Base-by-base conservation (phyloP, 306 rosid genomes). In the Rosa rugosa region DNA sequence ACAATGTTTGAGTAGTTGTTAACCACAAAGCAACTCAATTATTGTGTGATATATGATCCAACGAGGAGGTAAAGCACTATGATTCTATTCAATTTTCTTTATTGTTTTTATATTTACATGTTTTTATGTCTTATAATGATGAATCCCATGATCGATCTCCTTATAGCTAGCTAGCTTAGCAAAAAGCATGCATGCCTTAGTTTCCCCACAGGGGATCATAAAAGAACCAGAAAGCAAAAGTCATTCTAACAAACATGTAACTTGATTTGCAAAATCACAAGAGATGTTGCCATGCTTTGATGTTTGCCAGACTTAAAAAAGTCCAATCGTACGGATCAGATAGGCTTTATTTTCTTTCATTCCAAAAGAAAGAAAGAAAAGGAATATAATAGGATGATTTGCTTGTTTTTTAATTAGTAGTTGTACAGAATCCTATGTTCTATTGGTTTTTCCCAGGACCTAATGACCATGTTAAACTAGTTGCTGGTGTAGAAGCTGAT, bases 141-240 rank as follows among this genome's bases (percentile, higher is more conserved):
- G 68, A 53, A 53, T 17, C 60, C 23, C 60, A 20, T 20, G 4
- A 53, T 54, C 27, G 11, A 54, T 40, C 50, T 50, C 78, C 60
- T 40, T 42, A n/a, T 42, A 4, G 16, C 22, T 75, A 56, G 22
- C 17, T 75, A 45, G 18, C 38, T 51, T 51, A 44, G 9, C 16
- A 22, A 27, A 71, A 49, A 71, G 44, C 25, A 50, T 72, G 41
- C 59, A 71, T 71, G 75, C 76, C 73, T 44, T 2, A 6, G 40
- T 45, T 45, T 69, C 56, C 50, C 56, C 54, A 69, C 53, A 64
- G 4, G 13, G 38, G 73, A 45, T 60, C 38, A 71, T 31, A 50
- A 51, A 72, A 31, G 57, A 36, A 65, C 12, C 22, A 49, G 31
- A 49, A 72, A 27, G 63, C 45, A 17, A 72, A 72, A 50, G 46